phyloP scores from a whole-genome alignment of 2,329 filamentous ascomycete species.

The Apiospora rasikravindrae region DNA sequence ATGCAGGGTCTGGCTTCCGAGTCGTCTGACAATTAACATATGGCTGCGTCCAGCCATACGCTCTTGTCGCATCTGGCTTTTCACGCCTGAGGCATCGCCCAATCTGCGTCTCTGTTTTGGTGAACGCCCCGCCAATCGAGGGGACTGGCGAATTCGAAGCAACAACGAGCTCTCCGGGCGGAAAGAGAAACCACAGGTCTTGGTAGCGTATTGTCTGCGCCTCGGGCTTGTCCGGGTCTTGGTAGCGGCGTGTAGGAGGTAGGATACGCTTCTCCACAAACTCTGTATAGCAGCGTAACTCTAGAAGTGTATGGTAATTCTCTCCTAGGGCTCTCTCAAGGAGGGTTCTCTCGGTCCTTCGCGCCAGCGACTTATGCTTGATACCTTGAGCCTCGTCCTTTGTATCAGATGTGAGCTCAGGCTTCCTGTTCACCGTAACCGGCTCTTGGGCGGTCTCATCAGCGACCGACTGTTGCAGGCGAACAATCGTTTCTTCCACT shows the following conservation, averaged over 20 bases:
- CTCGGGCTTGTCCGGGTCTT: not conserved
- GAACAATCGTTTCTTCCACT: not conserved
- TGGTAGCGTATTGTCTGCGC: not conserved
- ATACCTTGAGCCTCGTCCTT: not conserved
- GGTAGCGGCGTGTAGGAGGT: not conserved
- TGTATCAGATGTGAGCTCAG: not conserved
- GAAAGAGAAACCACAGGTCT: not conserved
- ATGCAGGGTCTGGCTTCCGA: not conserved
- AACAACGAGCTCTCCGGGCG: not conserved
- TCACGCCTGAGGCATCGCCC: not conserved
- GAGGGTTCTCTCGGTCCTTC: not conserved
- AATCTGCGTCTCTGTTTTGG: not conserved
- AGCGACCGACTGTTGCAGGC: not conserved
- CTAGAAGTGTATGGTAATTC: not conserved
- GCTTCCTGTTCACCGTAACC: not conserved
- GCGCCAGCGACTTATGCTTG: not conserved
- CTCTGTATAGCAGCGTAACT: not conserved
- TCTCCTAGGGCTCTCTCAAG: not conserved
- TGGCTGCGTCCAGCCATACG: not conserved
- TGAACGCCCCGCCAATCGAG: not conserved
- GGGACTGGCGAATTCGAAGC: no score
- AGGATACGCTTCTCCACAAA: not conserved
- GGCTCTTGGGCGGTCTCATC: not conserved
- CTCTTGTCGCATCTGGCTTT: not conserved
- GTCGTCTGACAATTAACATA: not conserved